Base-by-base conservation (phyloP, 176 grass and related monocot species). In the Stipa capillata region DNA sequence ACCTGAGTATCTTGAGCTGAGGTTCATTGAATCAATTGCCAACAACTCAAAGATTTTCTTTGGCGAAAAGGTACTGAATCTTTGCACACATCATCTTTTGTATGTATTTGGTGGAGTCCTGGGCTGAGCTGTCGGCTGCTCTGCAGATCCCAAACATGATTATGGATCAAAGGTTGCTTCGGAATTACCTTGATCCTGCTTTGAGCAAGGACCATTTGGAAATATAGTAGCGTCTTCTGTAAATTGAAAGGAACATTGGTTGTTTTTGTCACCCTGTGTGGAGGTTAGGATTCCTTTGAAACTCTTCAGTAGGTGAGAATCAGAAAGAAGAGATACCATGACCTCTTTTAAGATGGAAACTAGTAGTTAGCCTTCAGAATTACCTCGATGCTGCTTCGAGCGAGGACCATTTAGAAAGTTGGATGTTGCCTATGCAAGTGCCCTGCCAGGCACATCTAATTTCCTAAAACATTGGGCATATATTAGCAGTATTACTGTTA, bases 41-140 rank as follows among this genome's bases (percentile, higher is more conserved):
- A 99, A 99, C 56, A 99, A 99, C 79, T 93, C 92, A 20, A 99
- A 96, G 85, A 96, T 99, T 69, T 99, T 93, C 82, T 99, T 99
- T 16, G 97, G 97, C 76, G 90, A 99, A 34, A 96, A 99, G 88
- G 97, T 99, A 85, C 16, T 15, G 4, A 67, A 72, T 39, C 47
- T 6, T 31, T 79, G 9, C n/a, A 51, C 6, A 43, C 24, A 27
- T 71, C 13, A 62, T n/a, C n/a, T n/a, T n/a, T 36, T 76, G 34
- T 71, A 18, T n/a, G n/a, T 65, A 74, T 44, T 34, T 56, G 18
- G 21, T 24, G 16, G 48, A 24, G 11, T 43, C 68, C 8, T 78
- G 64, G 20, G 49, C 40, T 78, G 21, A 94, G 39, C 41, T 32
- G 43, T 21, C 1, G 15, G 57, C 64, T 76, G 16, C 18, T 55